phyloP scores from a whole-genome alignment of 2,329 filamentous ascomycete species.

The Geosmithia flava region DNA sequence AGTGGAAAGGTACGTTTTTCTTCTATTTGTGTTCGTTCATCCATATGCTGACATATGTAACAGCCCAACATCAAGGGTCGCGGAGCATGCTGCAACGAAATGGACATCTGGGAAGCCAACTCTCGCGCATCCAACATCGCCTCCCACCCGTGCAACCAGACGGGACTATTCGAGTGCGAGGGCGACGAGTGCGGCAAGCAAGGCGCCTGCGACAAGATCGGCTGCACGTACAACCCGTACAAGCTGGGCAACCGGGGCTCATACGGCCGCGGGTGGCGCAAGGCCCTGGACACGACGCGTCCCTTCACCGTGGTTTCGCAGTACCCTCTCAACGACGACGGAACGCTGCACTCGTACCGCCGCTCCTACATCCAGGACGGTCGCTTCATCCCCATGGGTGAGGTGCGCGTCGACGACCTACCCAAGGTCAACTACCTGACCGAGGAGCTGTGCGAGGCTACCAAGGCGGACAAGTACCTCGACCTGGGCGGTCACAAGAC shows the following conservation, averaged over 20 bases:
- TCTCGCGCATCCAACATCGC: conserved; percentile 28
- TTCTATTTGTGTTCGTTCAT: no score
- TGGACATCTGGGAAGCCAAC: conserved; percentile 45
- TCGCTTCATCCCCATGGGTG: conserved; percentile 30
- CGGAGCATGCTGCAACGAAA: conserved; percentile 39
- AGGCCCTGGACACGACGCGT: conserved; percentile 21
- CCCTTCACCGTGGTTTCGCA: conserved; percentile 36
- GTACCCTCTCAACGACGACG: conserved; percentile 25
- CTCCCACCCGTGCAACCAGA: conserved; percentile 33
- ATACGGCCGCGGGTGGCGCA: conserved; percentile 15
- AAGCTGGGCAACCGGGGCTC: conserved; percentile 13
- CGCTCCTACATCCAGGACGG: conserved; percentile 37
- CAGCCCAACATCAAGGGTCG: conserved; percentile 25
- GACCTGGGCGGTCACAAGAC: conserved; percentile 26
- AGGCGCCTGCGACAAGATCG: conserved; percentile 29
- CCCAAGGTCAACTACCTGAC: conserved; percentile 21
- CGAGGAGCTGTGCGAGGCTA: conserved; percentile 21
- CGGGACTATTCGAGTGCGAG: conserved; percentile 28
- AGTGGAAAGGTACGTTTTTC: conserved; percentile 27
- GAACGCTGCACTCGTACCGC: conserved; percentile 29
- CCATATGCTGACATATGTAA: conserved; percentile 4
- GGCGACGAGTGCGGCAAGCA: conserved; percentile 24
- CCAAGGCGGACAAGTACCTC: conserved; percentile 14
- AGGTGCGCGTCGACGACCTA: conserved; percentile 12
- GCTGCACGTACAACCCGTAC: conserved; percentile 32